A percentile compares a stretch with the other conserved stretches of the same genome.
phyloP scores from a whole-genome alignment of 164 flowering plant genomes.

The Buxus sempervirens region DNA sequence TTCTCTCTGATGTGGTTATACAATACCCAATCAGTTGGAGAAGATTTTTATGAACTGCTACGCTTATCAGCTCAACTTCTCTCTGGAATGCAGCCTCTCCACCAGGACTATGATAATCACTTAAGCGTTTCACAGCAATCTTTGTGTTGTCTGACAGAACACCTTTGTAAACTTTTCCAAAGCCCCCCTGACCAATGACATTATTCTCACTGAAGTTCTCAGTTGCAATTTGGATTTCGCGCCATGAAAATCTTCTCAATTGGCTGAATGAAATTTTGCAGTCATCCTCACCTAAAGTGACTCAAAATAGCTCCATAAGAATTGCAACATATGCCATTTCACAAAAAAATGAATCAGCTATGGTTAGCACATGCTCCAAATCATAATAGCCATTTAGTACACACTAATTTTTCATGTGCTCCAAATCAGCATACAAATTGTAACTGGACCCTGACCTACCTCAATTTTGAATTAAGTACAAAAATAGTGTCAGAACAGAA shows the following conservation, averaged over 20 bases:
- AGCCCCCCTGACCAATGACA: conserved; percentile 63
- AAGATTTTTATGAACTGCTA: conserved; percentile 54
- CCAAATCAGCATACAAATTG: not conserved
- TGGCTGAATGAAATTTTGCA: conserved; percentile 48
- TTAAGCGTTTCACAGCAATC: conserved; percentile 63
- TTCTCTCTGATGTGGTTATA: conserved; percentile 44
- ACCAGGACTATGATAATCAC: conserved; percentile 45
- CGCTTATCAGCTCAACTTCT: conserved; percentile 52
- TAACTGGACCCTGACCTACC: not conserved
- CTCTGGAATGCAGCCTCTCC: conserved; percentile 58
- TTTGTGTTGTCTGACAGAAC: conserved; percentile 31
- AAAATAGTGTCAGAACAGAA: not conserved
- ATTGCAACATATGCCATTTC: not conserved
- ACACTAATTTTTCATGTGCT: not conserved
- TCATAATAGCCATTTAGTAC: not conserved
- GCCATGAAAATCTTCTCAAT: conserved; percentile 45
- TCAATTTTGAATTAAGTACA: not conserved
- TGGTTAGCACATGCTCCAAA: conserved; percentile 5
- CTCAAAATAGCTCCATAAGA: conserved; percentile 11
- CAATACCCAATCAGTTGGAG: conserved; percentile 49
- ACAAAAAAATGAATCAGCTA: conserved; percentile 3
- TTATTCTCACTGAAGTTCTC: conserved; percentile 53
- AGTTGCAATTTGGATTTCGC: conserved; percentile 55
- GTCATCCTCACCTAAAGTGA: conserved; percentile 46
- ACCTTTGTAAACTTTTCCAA: conserved; percentile 57